These are phyloP conservation scores for Cryphonectria japonica DNA, from an alignment of 2,329 filamentous ascomycete genomes.

Conservation along the genomic window DNA sequence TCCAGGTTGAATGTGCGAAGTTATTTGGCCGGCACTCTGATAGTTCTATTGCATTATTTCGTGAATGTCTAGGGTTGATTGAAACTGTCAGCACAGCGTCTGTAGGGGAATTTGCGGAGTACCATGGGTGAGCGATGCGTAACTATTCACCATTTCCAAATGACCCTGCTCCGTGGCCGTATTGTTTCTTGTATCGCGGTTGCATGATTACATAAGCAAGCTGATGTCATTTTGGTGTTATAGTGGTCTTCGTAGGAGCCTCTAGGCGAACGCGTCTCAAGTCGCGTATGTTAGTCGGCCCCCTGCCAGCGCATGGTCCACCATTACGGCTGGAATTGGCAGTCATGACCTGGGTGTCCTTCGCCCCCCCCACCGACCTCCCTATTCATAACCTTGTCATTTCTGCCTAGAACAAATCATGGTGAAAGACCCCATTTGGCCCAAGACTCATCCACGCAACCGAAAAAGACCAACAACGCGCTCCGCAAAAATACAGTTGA, in stretches of 20 bases:
- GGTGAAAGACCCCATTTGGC: neutral
- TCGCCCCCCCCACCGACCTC: neutral
- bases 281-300: constrained; percentile 12
- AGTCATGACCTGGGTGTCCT: neutral
- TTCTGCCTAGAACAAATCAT: constrained; percentile 16
- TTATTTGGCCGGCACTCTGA: neutral
- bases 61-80: neutral
- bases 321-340: constrained; percentile 11
- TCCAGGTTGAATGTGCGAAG: constrained; percentile 4
- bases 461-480: neutral
- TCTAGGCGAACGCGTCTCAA: constrained; percentile 18
- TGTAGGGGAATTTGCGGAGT: neutral
- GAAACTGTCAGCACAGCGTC: neutral
- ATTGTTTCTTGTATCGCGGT: neutral
- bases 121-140: neutral
- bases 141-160: too few species aligned
- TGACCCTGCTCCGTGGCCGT: neutral
- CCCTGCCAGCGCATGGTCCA: neutral
- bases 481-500: neutral
- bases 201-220: constrained; percentile 14
- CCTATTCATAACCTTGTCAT: constrained; percentile 1
- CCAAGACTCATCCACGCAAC: neutral
- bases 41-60: neutral
- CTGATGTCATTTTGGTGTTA: constrained; percentile 21
- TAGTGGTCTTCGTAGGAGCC: neutral